These are phyloP conservation scores for Pleurotus tuber-regium DNA, from an alignment of 768 basidiomycete genomes.

Conservation along the genomic window DNA sequence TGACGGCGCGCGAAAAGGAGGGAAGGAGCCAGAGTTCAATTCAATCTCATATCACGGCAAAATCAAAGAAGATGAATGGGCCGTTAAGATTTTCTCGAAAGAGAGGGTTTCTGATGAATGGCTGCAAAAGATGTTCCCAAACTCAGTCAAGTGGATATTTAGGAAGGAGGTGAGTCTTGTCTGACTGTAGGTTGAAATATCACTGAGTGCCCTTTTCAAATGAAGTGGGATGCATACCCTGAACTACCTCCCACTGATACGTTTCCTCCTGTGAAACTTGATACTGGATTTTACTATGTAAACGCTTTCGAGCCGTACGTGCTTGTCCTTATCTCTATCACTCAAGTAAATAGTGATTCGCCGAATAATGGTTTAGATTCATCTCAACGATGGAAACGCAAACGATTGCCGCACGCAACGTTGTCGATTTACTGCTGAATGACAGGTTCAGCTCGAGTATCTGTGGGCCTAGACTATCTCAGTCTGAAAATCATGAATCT, in stretches of 20 bases:
- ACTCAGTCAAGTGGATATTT: constrained; percentile 75
- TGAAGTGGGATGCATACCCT: constrained; percentile 81
- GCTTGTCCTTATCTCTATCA: constrained; percentile 4
- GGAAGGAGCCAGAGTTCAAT: constrained; percentile 76
- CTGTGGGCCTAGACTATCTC: constrained; percentile 48
- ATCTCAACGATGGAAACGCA: constrained; percentile 96
- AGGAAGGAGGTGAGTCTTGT: constrained; percentile 63
- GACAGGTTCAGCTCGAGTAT: constrained; percentile 73
- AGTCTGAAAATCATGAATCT: constrained; percentile 15
- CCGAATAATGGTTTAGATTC: constrained; percentile 41
- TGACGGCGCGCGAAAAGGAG: constrained; percentile 53
- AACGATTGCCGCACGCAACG: constrained; percentile 78
- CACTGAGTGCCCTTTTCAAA: constrained; percentile 2
- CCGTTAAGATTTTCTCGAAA: constrained; percentile 87
- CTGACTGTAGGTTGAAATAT: neutral
- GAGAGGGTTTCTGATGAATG: constrained; percentile 63
- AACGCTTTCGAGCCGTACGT: constrained; percentile 89
- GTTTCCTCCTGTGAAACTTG: constrained; percentile 80
- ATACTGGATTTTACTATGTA: constrained; percentile 82
- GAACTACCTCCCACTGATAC: constrained; percentile 59
- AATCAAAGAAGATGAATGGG: constrained; percentile 56
- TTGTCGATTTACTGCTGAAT: constrained; percentile 73
- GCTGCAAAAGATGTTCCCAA: constrained; percentile 62
- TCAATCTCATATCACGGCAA: constrained; percentile 79
- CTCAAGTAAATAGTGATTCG: constrained; percentile 7